These are phyloP conservation scores for Aspergillus clavatus DNA, from an alignment of 2,329 filamentous ascomycete genomes.

Conservation along the genomic window DNA sequence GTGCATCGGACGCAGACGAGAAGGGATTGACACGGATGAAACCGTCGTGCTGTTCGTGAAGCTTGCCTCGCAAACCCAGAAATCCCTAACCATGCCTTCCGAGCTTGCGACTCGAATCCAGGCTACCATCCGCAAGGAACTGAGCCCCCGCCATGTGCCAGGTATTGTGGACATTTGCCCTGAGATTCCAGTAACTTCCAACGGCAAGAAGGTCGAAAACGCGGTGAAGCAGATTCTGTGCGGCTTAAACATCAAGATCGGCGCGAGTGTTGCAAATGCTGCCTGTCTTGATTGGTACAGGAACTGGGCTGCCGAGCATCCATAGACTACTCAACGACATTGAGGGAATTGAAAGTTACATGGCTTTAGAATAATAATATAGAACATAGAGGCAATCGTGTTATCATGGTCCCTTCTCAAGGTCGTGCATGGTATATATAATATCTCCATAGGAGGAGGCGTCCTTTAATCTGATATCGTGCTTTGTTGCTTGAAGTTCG, in stretches of 20 bases:
- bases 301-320: slow-evolving; percentile 61
- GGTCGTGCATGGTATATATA: too few species aligned
- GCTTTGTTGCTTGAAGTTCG: too few species aligned
- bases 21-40: slow-evolving; percentile 70
- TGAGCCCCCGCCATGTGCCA: slow-evolving; percentile 87
- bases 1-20: slow-evolving; percentile 72
- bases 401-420: too few species aligned
- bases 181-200: slow-evolving; percentile 85
- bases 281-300: slow-evolving; percentile 85
- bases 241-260: slow-evolving; percentile 78
- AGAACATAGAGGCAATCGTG: background rate
- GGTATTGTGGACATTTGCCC: slow-evolving; percentile 74
- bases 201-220: slow-evolving; percentile 97
- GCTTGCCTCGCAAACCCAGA: slow-evolving; percentile 49
- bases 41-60: slow-evolving; percentile 85
- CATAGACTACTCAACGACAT: slow-evolving; percentile 12
- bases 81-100: slow-evolving; percentile 48
- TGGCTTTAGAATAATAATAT: background rate
- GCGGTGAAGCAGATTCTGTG: slow-evolving; percentile 95
- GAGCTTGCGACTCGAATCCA: slow-evolving; percentile 63
- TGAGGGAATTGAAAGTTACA: background rate
- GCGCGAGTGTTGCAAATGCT: slow-evolving; percentile 88
- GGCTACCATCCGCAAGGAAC: slow-evolving; percentile 63
- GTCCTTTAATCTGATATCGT: too few species aligned
- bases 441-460: too few species aligned